Conservation (phyloP, 257 asterid species). For the Voacanga thouarsii region DNA sequence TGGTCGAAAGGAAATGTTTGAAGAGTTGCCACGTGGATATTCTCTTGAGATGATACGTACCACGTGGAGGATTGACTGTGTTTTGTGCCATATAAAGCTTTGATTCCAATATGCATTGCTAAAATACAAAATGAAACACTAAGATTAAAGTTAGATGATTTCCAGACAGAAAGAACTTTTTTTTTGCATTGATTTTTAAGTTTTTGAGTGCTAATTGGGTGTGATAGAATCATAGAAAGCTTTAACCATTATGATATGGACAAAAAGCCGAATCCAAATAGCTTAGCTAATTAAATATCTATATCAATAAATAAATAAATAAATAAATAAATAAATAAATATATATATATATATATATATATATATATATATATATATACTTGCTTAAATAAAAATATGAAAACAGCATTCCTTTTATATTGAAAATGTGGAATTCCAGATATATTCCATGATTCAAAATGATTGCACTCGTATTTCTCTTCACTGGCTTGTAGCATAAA, state of each 20-base stretch:
- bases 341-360: too few relatives aligned
- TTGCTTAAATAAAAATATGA: background rate
- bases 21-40: conserved; percentile 42
- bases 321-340: too few relatives aligned
- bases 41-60: conserved; percentile 10
- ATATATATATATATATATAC: too few relatives aligned
- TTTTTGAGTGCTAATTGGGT: background rate
- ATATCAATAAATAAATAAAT: too few relatives aligned
- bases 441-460: conserved; percentile 9
- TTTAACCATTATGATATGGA: background rate
- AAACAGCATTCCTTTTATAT: background rate
- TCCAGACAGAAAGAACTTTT: conserved; percentile 20
- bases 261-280: conserved; percentile 4
- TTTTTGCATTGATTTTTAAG: conserved; percentile 10
- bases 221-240: background rate
- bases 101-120: conserved; percentile 21
- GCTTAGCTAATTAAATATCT: background rate
- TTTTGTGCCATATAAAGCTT: conserved; percentile 12
- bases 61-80: conserved; percentile 28
- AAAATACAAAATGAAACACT: conserved; percentile 3
- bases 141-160: conserved; percentile 24
- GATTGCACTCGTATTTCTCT: background rate
- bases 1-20: conserved; percentile 30
- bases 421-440: background rate
- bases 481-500: background rate